Base-by-base conservation (phyloP, 352 stramenopile species). In the Poterioochromonas sp. region DNA sequence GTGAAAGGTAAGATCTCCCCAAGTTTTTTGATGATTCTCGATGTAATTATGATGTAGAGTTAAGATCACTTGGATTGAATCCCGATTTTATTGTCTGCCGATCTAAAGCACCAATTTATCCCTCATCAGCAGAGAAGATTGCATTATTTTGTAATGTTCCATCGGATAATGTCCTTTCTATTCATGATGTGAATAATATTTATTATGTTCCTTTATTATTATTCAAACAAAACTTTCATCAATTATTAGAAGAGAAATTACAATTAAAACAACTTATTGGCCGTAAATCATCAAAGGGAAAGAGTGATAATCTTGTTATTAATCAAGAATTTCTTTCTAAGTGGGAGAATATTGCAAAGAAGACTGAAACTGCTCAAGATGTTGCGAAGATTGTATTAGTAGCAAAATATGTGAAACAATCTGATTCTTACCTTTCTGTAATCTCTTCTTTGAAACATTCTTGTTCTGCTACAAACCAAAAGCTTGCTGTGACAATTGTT, bases 121-220 rank as follows among this genome's bases (percentile, higher is more conserved):
- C 87, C 8, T 53, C 68, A 18, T 95, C 91, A 3, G 89, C 89
- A 77, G 84, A 89, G 22, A 97, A 97, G 83, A 94, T 97, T 64
- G 89, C 90, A 69, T 92, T 97, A 85, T 97, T 97, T 84, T 97
- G 92, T 80, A 92, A 97, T 78, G 92, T 97, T 22, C 89, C 90
- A 43, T 88, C 87, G 22, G 92, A 93, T 76, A 90, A 96, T 79
- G 92, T 97, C 80, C 85, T 97, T 11, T 94, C 88, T 35, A 90
- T 97, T 74, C 91, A 97, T 85, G 93, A 97, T 60, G 91, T 97
- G 80, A 92, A 87, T 84, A 97, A 97, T 85, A 97, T 97, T 68
- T 97, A 97, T 82, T 91, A 97, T 84, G 93, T 97, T 22, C 93
- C 93, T 64, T 81, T 97, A 76, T 84, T 97, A 51, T 83, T 97